These are phyloP conservation scores for Gossypium gossypioides DNA, from an alignment of 441 rosid species.

Conservation along the genomic window DNA sequence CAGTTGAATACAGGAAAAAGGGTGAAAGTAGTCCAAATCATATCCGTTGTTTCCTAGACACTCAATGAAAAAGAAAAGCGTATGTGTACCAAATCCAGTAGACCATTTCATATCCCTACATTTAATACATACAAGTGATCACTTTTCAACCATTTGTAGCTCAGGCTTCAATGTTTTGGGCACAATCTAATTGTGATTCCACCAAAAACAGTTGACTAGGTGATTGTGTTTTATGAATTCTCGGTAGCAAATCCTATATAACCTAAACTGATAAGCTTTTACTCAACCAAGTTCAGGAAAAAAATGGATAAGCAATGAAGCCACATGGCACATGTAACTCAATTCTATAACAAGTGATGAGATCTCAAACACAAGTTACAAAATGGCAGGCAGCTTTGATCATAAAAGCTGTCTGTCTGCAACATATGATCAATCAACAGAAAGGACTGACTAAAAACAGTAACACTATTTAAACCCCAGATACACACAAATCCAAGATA, in stretches of 20 bases:
- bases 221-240: neutral
- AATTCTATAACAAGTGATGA: neutral
- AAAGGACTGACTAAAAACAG: neutral
- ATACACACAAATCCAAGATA: neutral
- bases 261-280: neutral
- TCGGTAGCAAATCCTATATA: neutral
- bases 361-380: slow-evolving; percentile 5
- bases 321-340: neutral
- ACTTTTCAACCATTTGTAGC: neutral
- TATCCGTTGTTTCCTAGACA: too few species aligned
- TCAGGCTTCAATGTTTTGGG: neutral
- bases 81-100: neutral
- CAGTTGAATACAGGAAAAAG: too few species aligned
- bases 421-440: neutral
- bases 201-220: neutral
- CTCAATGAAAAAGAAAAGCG: too few species aligned
- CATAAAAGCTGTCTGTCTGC: neutral
- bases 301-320: neutral
- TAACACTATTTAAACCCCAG: neutral
- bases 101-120: neutral
- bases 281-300: neutral
- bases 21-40: too few species aligned
- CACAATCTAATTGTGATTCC: neutral
- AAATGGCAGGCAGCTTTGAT: neutral
- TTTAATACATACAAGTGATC: neutral